Percentiles rank a stretch among this genome's conserved stretches.
Conservation (phyloP, 176 grass and related monocot genomes). For the Tillandsia leiboldiana region DNA sequence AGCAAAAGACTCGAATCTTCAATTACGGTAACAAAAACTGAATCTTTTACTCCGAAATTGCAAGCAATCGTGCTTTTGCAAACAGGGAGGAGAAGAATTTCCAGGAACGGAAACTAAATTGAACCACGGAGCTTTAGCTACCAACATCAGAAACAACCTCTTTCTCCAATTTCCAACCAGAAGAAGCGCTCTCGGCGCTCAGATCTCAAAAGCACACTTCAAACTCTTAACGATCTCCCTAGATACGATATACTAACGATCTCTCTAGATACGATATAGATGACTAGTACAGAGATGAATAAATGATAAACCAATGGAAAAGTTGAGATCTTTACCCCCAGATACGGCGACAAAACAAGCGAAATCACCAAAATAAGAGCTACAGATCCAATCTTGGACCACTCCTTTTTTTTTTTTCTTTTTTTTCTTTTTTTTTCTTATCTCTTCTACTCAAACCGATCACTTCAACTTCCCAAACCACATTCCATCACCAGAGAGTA, state of each 20-base stretch:
- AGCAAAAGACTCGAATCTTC: conserved; percentile 7
- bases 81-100: conserved; percentile 7
- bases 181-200: neutral
- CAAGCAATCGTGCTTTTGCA: conserved; percentile 2
- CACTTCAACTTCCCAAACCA: conserved; percentile 18
- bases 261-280: conserved; percentile 4
- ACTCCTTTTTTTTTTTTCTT: neutral
- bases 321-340: conserved; percentile 27
- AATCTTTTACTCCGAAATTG: neutral
- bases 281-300: conserved; percentile 7
- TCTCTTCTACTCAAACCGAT: conserved; percentile 19
- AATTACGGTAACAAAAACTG: conserved; percentile 10
- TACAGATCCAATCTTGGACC: conserved; percentile 12
- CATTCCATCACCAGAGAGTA: neutral
- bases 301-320: conserved; percentile 17
- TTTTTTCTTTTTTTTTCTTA: conserved; percentile 5
- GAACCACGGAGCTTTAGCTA: neutral
- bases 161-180: conserved; percentile 15
- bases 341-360: conserved; percentile 21
- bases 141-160: conserved; percentile 1
- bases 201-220: conserved; percentile 21
- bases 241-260: neutral
- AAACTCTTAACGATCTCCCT: neutral
- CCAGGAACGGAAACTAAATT: neutral
- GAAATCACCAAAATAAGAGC: conserved; percentile 10